Evolutionary conservation across 2,329 filamentous ascomycete species (phyloP).

Genomic region (Tolypocladium album): DNA sequence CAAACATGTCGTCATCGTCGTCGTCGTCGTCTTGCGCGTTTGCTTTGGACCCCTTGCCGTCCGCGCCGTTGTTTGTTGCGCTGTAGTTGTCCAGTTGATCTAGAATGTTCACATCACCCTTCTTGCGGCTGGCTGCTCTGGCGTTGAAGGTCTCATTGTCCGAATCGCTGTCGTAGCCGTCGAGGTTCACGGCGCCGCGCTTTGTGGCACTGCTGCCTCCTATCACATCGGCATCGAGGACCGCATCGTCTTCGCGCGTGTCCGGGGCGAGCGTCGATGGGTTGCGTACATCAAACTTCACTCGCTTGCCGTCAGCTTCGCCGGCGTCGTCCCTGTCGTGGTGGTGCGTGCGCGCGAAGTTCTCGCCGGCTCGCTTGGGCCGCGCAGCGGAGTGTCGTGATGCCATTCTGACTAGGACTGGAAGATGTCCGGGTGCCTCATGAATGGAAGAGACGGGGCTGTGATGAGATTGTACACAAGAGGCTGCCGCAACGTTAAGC

Average conservation of each 20-base stretch:
- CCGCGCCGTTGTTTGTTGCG: slow-evolving; percentile 28
- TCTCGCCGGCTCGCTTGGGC: slow-evolving; percentile 74
- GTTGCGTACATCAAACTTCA: slow-evolving; percentile 77
- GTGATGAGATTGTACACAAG: neutral
- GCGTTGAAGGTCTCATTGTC: slow-evolving; percentile 80
- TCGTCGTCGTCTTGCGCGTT: slow-evolving; percentile 41
- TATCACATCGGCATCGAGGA: slow-evolving; percentile 88
- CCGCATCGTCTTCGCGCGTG: slow-evolving; percentile 56
- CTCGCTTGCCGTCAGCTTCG: slow-evolving; percentile 30
- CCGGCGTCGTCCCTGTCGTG: slow-evolving; percentile 44
- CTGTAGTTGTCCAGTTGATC: slow-evolving; percentile 46
- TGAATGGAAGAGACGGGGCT: neutral
- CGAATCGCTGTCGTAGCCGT: slow-evolving; percentile 94
- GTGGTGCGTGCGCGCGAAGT: slow-evolving; percentile 66
- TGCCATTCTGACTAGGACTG: slow-evolving; percentile 5
- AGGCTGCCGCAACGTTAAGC: neutral
- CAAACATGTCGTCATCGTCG: slow-evolving; percentile 83
- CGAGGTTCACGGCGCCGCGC: slow-evolving; percentile 88
- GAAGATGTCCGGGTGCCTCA: neutral
- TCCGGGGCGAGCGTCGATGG: slow-evolving; percentile 85
- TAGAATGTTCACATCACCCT: slow-evolving; percentile 36
- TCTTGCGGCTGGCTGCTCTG: slow-evolving; percentile 51
- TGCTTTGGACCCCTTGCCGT: slow-evolving; percentile 16
- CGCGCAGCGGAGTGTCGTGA: slow-evolving; percentile 37
- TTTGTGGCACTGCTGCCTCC: slow-evolving; percentile 70